Base-by-base conservation (phyloP, 1,284 basidiomycete species). In the Leccinum fallax region DNA sequence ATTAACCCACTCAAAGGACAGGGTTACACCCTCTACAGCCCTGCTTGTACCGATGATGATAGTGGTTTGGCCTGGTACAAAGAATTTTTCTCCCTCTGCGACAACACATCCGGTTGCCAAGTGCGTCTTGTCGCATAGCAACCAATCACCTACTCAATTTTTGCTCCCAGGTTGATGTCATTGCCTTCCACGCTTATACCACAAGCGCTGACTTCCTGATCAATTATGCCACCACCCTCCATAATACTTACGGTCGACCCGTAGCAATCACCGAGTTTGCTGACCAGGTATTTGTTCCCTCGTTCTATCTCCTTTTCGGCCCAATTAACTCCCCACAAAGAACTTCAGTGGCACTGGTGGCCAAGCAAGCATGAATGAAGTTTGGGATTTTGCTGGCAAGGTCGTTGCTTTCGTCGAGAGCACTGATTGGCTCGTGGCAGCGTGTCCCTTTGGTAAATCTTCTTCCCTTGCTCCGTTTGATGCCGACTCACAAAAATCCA, bases 181-280 rank as follows among this genome's bases (percentile, higher is more conserved):
- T 85, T 4, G 82, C 83, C 58, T 52, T 85, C 57, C 90, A 92
- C 67, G 84, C 77, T 73, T 94, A 94, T 72, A 87, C 83, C 58
- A 82, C 79, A 10, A 67, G 77, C 15, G 66, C 83, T 2, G 57
- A 79, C 0, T 73, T 76, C 13, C 78, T 93, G 66, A 83, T 85
- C 53, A 57, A 64, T 4, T 87, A 86, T 69, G 72, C 88, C 40
- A 71, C 71, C 13, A 68, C 79, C 6, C 86, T 84, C 73, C 76
- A 91, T 70, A 66, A 68, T 34, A 77, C 78, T 0, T 92, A 86
- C 71, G 58, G 70, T 24, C 59, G 69, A 53, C 74, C 76, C 5
- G 75, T 94, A 59, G 82, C 80, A 80, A 75, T 91, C 55, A 92
- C 90, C 4, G 92, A 93, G 72, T 86, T 83, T 69, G 89, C 87